Base-by-base conservation (phyloP, 129 eudicot genomes). In the Sambucus nigra region DNA sequence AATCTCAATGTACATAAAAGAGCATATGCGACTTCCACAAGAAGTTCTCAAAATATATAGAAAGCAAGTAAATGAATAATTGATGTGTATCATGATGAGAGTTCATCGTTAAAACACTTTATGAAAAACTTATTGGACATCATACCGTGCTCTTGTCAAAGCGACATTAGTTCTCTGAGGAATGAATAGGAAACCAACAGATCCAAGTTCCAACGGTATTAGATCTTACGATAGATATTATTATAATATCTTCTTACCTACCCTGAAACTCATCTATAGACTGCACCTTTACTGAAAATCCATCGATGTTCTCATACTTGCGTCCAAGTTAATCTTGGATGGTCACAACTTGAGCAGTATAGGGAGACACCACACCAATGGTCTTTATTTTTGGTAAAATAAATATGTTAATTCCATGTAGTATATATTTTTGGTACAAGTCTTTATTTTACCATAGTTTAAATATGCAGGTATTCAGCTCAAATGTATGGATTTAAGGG, bases 211-310 rank as follows among this genome's bases (percentile, higher is more conserved):
- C n/a, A 55, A 19, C 57, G 5, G 20, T 33, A 63, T 82, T 79
- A 47, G 88, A 76, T 63, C 88, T 76, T 2, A 82, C 95, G 0
- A 93, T 82, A 2, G 93, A 82, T 53, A 82, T 76, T 11, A 86
- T 76, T 6, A 86, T 70, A 0, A 82, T 46, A 16, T 86, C 95
- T 47, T 82, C 93, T 38, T 86, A 87, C 1, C 84, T 87, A 31
- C 87, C 95, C 46, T 82, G 88, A 82, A 86, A 82, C n/a, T 80
- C 95, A 61, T 86, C 95, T n/a, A 86, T 47, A 0, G 93, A 55
- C 44, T 68, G 73, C 72, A 86, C 88, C 56, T 73, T 79, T 15
- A 86, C 77, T 0, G 60, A 51, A 50, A 86, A 78, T 35, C 75
- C 70, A 44, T 57, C 63, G 9, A 48, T 2, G 13, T 86, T 48